A percentile compares a stretch with the other conserved stretches of the same genome.
Conservation (phyloP, 2,329 filamentous ascomycete genomes). For the Aspergillus sp. region DNA sequence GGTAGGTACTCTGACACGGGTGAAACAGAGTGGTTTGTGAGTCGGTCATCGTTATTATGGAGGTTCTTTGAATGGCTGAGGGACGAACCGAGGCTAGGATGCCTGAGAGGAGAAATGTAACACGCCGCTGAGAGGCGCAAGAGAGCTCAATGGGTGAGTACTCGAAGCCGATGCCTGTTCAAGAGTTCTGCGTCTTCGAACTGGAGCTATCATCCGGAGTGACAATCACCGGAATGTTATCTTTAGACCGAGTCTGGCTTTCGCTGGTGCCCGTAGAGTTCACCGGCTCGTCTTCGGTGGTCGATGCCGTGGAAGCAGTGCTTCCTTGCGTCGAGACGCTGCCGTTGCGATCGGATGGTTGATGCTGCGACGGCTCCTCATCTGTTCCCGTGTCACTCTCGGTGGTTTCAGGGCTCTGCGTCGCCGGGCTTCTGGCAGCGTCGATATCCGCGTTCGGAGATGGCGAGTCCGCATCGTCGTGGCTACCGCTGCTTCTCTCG, state of each 20-base stretch:
- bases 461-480: slow-evolving; percentile 23
- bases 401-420: slow-evolving; percentile 24
- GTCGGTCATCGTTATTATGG: not conserved
- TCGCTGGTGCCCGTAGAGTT: not conserved
- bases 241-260: not conserved
- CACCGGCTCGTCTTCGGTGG: not conserved
- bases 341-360: not conserved
- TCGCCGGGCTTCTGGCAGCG: slow-evolving; percentile 22
- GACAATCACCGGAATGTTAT: slow-evolving; percentile 20
- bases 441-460: slow-evolving; percentile 22
- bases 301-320: not conserved
- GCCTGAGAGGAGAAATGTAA: not conserved
- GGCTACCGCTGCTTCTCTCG: slow-evolving; percentile 33
- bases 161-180: not conserved
- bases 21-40: not conserved
- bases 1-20: not conserved
- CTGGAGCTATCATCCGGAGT: slow-evolving; percentile 12
- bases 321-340: not conserved
- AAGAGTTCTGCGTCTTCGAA: not conserved
- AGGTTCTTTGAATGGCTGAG: not conserved
- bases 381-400: slow-evolving; percentile 24
- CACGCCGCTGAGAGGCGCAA: not conserved
- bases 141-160: not conserved
- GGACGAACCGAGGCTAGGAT: not conserved
- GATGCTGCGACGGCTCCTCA: slow-evolving; percentile 3